Base-by-base conservation (phyloP, 768 basidiomycete species). In the Hebeloma cylindrosporum region DNA sequence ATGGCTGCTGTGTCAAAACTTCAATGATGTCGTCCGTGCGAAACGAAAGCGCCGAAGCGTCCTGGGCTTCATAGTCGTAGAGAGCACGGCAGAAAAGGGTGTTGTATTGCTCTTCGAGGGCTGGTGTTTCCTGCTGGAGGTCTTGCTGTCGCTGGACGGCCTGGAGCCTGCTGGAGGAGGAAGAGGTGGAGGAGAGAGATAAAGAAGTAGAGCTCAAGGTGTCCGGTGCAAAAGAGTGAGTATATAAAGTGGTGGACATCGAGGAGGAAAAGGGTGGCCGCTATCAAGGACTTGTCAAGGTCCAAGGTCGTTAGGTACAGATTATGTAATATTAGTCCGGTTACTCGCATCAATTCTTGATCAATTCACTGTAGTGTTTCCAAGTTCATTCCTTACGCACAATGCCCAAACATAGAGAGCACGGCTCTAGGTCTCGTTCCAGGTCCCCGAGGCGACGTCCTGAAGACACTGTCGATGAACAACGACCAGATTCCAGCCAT, bases 41-140 rank as follows among this genome's bases (percentile, higher is more conserved):
- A 64, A 99, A 98, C 11, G 89, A 89, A 32, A 99, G 79, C 0
- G 95, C 88, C 2, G 93, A 92, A 32, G 80, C 73, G 56, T 97
- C 93, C 58, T 85, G 73, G n/a, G 89, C 84, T 54, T 83, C 76
- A 64, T 93, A 94, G 68, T 93, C 88, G 63, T 95, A 99, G 42
- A 92, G 73, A 3, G 95, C 95, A 38, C 86, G 82, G 60, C 94
- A 96, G 69, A 93, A 92, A 61, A 92, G 79, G 14, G 86, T 82
- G 45, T 73, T 71, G 62, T 82, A 80, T 56, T 78, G 78, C 53
- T 85, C 83, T 48, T 82, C 82, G 54, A 66, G 33, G 61, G 54
- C 23, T 59, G 58, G 45, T 62, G 60, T 29, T 74, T 70, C 62
- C 27, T 57, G 60, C 45, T 58, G 59, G 33, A 62, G 62, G 41